Evolutionary conservation across 805 yeast genomes (phyloP).

Genomic region (Huiozyma naganishii): DNA sequence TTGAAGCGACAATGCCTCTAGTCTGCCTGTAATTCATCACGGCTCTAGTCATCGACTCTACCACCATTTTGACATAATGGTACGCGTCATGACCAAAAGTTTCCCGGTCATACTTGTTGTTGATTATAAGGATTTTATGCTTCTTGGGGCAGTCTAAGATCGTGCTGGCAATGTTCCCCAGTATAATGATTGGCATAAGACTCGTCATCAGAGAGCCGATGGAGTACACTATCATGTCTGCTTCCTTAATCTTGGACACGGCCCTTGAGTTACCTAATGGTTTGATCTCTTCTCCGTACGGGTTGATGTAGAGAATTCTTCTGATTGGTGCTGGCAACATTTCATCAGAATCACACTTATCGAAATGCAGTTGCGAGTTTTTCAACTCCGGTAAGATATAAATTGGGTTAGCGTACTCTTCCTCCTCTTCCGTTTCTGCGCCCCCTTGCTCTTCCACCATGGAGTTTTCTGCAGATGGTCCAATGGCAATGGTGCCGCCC

Average conservation of each 20-base stretch:
- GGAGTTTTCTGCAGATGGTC: constrained; percentile 12
- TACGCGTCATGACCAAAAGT: constrained; percentile 55
- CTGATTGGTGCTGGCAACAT: constrained; percentile 69
- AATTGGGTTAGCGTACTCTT: constrained; percentile 42
- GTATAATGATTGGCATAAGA: constrained; percentile 62
- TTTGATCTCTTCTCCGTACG: constrained; percentile 76
- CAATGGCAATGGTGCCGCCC: background rate
- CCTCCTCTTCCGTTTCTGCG: constrained; percentile 35
- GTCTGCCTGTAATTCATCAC: constrained; percentile 13
- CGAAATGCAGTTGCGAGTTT: constrained; percentile 64
- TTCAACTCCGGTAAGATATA: constrained; percentile 59
- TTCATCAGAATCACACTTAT: constrained; percentile 39
- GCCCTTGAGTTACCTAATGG: constrained; percentile 65
- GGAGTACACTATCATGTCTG: constrained; percentile 57
- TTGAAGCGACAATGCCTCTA: constrained; percentile 8
- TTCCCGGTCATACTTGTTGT: constrained; percentile 72
- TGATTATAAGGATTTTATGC: constrained; percentile 51
- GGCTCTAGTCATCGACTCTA: constrained; percentile 22
- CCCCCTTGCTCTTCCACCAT: constrained; percentile 19
- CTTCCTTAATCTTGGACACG: constrained; percentile 35
- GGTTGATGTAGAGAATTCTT: constrained; percentile 69
- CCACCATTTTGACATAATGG: constrained; percentile 47
- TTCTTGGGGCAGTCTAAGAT: constrained; percentile 28
- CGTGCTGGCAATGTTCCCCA: constrained; percentile 64
- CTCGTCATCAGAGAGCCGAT: constrained; percentile 89